Base-by-base conservation (phyloP, 1,139 yeast species). In the Kazachstania sp. region DNA sequence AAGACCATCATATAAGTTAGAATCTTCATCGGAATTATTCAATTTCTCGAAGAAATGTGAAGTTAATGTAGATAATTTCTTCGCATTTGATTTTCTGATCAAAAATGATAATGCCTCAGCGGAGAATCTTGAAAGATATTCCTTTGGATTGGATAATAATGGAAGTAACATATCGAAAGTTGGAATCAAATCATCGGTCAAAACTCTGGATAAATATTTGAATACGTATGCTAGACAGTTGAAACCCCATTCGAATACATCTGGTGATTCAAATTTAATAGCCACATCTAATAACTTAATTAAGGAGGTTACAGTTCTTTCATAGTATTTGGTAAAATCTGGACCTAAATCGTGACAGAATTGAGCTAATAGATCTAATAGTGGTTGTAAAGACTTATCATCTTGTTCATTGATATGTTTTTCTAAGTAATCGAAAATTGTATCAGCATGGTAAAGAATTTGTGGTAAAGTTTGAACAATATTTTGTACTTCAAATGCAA, bases 291-390 rank as follows among this genome's bases (percentile, higher is more conserved):
- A 54, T 2, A 86, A 64, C 0, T 70, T 64, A 3, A 75, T 75
- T 41, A 92, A 71, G 29, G 77, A 58, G 1, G 64, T 56, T 44
- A 92, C 67, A 0, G 87, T 68, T 29, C 67, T 62, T 2, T 71
- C 68, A 58, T 86, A 88, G 59, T 71, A 87, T 2, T 78, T 77
- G 71, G 87, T 75, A 60, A 88, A 92, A 58, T 92, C 98, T 1
- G 92, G 83, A 5, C 97, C 97, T 53, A 92, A 70, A 69, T 92
- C 98, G 58, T 87, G 97, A 41, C 90, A 82, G 57, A 94, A 84
- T 61, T 88, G 95, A 0, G 95, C 77, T 38, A 87, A 65, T 43
- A 88, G 70, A 60, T 92, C 98, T 41, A 88, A 66, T 38, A 87
- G 64, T 4, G 97, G 92, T 63, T 90, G 95, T 44, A 86, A 68